A percentile compares a stretch with the other conserved stretches of the same genome.
phyloP scores from a whole-genome alignment of 768 basidiomycete species.

The Postia placenta region DNA sequence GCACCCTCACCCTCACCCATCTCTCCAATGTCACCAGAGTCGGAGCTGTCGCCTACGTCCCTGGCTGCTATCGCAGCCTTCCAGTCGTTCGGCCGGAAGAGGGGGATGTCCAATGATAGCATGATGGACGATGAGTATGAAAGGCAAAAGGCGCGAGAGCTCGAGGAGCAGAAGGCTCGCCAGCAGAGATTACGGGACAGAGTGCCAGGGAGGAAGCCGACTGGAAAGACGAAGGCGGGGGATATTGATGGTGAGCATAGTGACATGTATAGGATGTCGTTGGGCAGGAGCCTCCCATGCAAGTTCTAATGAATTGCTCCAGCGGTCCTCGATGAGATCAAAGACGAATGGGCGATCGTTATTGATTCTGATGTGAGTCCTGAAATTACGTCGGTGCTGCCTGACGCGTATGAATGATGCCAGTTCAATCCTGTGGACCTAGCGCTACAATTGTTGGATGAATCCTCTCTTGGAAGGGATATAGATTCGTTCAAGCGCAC shows the following conservation, averaged over 20 bases:
- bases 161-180: conserved; percentile 56
- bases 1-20: not conserved
- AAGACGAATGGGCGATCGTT: conserved; percentile 87
- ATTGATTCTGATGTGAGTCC: conserved; percentile 68
- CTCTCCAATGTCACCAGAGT: conserved; percentile 12
- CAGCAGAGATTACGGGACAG: conserved; percentile 68
- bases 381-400: conserved; percentile 1
- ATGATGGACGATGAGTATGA: conserved; percentile 51
- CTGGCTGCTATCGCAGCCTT: conserved; percentile 62
- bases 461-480: conserved; percentile 64
- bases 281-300: not conserved
- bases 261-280: not conserved
- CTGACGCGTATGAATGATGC: conserved; percentile 10
- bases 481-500: conserved; percentile 73
- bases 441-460: conserved; percentile 83
- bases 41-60: conserved; percentile 21
- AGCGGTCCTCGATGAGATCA: conserved; percentile 85
- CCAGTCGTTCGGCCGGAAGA: conserved; percentile 49
- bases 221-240: conserved; percentile 55
- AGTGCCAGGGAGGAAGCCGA: conserved; percentile 49
- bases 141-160: conserved; percentile 51
- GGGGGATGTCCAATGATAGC: conserved; percentile 47
- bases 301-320: not conserved
- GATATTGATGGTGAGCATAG: conserved; percentile 80
- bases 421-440: conserved; percentile 94